These are phyloP conservation scores for Hericium rajendrae DNA, from an alignment of 768 basidiomycete species.

Conservation along the genomic window DNA sequence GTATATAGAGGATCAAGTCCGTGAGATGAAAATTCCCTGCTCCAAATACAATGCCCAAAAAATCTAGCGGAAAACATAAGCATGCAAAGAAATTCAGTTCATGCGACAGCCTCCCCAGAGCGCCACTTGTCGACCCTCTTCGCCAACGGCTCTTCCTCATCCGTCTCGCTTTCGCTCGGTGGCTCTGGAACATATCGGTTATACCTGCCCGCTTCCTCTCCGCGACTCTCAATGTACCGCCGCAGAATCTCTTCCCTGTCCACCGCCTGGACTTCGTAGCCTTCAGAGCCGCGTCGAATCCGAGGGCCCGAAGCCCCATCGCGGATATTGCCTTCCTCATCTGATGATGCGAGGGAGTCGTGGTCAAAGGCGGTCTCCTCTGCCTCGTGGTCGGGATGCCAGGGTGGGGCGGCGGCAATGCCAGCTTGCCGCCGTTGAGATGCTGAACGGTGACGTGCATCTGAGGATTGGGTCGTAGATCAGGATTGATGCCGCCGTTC, in stretches of 20 bases:
- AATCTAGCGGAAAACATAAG: no score
- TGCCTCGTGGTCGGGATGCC: conserved; percentile 61
- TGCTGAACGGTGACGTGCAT: conserved; percentile 21
- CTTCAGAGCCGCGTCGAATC: conserved; percentile 65
- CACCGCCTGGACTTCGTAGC: conserved; percentile 59
- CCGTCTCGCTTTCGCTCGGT: conserved; percentile 29
- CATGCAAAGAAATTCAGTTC: background rate
- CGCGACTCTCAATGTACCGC: conserved; percentile 43
- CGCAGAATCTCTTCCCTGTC: conserved; percentile 57
- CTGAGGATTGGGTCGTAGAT: conserved; percentile 50
- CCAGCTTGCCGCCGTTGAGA: conserved; percentile 21
- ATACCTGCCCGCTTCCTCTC: conserved; percentile 53
- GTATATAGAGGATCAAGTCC: background rate
- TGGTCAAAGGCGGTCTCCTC: conserved; percentile 21
- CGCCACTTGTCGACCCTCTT: conserved; percentile 19
- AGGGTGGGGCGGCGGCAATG: conserved; percentile 53
- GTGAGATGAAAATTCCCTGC: background rate
- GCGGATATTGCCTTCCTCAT: conserved; percentile 20
- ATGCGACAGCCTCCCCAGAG: conserved; percentile 10
- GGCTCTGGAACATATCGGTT: conserved; percentile 57
- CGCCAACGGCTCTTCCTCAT: conserved; percentile 29
- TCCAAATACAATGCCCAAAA: no score
- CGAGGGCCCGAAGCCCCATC: conserved; percentile 6
- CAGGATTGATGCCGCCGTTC: conserved; percentile 67
- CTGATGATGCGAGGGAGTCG: conserved; percentile 19